Evolutionary conservation across 371 early-diverging fungal species (phyloP).

Genomic region (Mucor racemosus): DNA sequence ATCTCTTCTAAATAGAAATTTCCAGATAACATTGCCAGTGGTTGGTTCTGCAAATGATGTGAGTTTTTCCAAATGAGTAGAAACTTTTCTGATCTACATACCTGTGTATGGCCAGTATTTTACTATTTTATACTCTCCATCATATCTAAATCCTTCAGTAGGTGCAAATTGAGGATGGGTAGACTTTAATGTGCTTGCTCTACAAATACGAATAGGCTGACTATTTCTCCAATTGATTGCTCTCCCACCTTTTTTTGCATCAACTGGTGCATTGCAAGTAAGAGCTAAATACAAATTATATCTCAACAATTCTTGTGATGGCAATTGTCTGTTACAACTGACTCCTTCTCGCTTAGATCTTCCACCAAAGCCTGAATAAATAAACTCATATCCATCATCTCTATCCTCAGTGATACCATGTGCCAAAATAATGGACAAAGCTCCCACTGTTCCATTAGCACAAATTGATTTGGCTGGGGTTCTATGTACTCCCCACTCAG

Average conservation of each 20-base stretch:
- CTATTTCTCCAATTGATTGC: slow-evolving; percentile 64
- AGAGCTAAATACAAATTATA: slow-evolving; percentile 60
- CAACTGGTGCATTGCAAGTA: slow-evolving; percentile 57
- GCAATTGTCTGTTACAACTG: background rate
- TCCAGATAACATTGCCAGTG: slow-evolving; percentile 46
- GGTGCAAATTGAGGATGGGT: slow-evolving; percentile 53
- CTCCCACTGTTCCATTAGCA: slow-evolving; percentile 47
- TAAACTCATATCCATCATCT: slow-evolving; percentile 63
- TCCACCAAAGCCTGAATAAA: slow-evolving; percentile 64
- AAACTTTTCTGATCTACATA: background rate
- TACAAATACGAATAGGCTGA: slow-evolving; percentile 61
- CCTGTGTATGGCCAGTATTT: slow-evolving; percentile 66
- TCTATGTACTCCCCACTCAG: slow-evolving; percentile 62
- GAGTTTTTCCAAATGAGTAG: too few relatives aligned
- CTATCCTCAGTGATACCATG: slow-evolving; percentile 59
- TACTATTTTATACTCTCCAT: slow-evolving; percentile 70
- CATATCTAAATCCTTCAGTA: slow-evolving; percentile 60
- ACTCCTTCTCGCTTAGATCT: slow-evolving; percentile 35
- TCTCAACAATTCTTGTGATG: slow-evolving; percentile 51
- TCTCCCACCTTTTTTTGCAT: slow-evolving; percentile 40
- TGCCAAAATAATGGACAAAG: slow-evolving; percentile 59
- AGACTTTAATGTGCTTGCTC: slow-evolving; percentile 37
- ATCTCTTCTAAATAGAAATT: slow-evolving; percentile 65
- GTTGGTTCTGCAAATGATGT: slow-evolving; percentile 1
- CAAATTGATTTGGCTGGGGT: slow-evolving; percentile 57